phyloP scores from a whole-genome alignment of 495 filamentous ascomycete genomes.

The Aspergillus cristatus region DNA sequence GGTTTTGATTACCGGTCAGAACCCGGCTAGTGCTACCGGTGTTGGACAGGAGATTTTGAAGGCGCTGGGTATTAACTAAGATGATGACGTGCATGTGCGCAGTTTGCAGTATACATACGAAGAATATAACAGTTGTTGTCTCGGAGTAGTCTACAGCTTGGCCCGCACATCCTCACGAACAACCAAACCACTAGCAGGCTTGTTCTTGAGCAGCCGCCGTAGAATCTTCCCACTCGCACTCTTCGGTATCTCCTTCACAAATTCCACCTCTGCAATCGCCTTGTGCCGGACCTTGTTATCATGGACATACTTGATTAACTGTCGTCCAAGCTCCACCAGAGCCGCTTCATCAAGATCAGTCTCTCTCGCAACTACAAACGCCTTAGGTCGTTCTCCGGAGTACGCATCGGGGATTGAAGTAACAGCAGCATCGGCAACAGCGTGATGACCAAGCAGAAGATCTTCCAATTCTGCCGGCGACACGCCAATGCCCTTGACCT shows the following conservation, averaged over 20 bases:
- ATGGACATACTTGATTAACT: constrained; percentile 47
- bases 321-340: constrained; percentile 23
- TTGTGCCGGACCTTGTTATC: constrained; percentile 55
- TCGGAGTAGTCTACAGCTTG: constrained; percentile 31
- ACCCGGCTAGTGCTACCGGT: constrained; percentile 53
- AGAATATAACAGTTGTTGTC: no score
- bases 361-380: constrained; percentile 47
- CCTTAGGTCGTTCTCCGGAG: constrained; percentile 56
- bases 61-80: constrained; percentile 18
- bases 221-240: constrained; percentile 61
- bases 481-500: constrained; percentile 63
- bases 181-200: constrained; percentile 16
- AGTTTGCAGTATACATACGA: no score
- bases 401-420: constrained; percentile 50
- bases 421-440: constrained; percentile 53
- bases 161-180: constrained; percentile 31
- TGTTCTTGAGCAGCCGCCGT: constrained; percentile 42
- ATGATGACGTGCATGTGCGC: no score
- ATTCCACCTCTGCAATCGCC: constrained; percentile 57
- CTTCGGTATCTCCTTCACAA: constrained; percentile 56
- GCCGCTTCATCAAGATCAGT: constrained; percentile 10
- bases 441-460: constrained; percentile 44
- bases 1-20: constrained; percentile 65
- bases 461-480: constrained; percentile 65
- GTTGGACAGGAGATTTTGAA: constrained; percentile 45